Evolutionary conservation across 2,329 filamentous ascomycete species (phyloP).

Genomic region (Fusarium cyanostomum): DNA sequence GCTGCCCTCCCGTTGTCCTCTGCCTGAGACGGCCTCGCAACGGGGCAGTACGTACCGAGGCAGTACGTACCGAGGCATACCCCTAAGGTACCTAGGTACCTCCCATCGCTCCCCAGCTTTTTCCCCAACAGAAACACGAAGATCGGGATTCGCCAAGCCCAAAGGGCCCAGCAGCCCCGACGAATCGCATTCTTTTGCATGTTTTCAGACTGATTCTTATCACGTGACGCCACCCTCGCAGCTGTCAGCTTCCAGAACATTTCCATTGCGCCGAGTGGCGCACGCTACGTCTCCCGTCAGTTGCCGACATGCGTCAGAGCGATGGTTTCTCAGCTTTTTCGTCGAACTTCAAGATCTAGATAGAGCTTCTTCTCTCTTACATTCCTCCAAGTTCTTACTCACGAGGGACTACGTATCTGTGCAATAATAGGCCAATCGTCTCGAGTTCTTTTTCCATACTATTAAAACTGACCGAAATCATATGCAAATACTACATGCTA

Average conservation of each 20-base stretch:
- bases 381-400: too few relatives aligned
- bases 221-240: conserved; percentile 21
- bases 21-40: too few relatives aligned
- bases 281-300: not conserved
- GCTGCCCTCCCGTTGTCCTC: conserved; percentile 28
- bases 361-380: too few relatives aligned
- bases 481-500: not conserved
- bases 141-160: conserved; percentile 41
- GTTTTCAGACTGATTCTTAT: too few relatives aligned
- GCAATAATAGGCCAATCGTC: not conserved
- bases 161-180: conserved; percentile 11
- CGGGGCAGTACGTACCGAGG: not conserved
- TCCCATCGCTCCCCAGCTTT: conserved; percentile 38
- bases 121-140: conserved; percentile 43
- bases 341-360: not conserved
- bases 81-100: too few relatives aligned
- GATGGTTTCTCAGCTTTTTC: not conserved
- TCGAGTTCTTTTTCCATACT: not conserved
- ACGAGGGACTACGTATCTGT: too few relatives aligned
- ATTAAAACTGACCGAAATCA: too few relatives aligned
- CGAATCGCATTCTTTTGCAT: conserved; percentile 14
- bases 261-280: conserved; percentile 14
- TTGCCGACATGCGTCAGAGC: not conserved
- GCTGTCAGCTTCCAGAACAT: conserved; percentile 20
- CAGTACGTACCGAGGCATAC: conserved; percentile 25